Evolutionary conservation across 2,329 filamentous ascomycete species (phyloP).

Genomic region (Cladosporium oxysporum): DNA sequence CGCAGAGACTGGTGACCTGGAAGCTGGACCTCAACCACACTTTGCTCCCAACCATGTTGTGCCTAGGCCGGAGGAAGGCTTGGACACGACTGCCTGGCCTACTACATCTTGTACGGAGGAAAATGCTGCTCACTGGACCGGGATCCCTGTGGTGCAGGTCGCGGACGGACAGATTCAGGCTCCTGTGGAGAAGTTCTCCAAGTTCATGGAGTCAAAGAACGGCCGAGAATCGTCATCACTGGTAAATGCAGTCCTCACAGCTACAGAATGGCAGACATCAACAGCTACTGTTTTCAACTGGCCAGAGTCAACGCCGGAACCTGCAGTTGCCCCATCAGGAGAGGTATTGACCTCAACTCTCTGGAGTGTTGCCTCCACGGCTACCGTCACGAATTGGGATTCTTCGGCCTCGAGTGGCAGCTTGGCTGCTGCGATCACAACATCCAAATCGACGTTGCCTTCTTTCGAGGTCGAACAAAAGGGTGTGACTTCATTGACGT

Average conservation of each 20-base stretch:
- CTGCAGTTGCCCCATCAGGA: background rate
- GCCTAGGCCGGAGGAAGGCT: conserved; percentile 4
- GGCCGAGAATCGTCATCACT: background rate
- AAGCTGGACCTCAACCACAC: conserved; percentile 12
- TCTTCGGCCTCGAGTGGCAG: background rate
- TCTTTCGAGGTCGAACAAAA: background rate
- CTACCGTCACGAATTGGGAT: conserved; percentile 13
- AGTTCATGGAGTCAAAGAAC: background rate
- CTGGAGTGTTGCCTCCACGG: background rate
- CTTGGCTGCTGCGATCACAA: background rate
- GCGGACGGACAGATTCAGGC: conserved; percentile 27
- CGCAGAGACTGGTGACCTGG: conserved; percentile 14
- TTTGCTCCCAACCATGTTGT: conserved; percentile 15
- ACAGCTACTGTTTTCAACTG: conserved; percentile 20
- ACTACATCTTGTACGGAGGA: conserved; percentile 11
- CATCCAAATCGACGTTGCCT: background rate
- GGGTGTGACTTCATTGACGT: background rate
- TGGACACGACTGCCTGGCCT: conserved; percentile 17
- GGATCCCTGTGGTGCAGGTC: conserved; percentile 22
- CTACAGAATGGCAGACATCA: conserved; percentile 11
- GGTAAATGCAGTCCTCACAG: background rate
- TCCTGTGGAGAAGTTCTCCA: conserved; percentile 7
- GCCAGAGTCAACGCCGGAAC: background rate
- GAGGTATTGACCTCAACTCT: conserved; percentile 10
- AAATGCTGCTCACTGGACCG: background rate